These are phyloP conservation scores for Euptelea pleiosperma DNA, from an alignment of 164 flowering plant species.

Conservation along the genomic window DNA sequence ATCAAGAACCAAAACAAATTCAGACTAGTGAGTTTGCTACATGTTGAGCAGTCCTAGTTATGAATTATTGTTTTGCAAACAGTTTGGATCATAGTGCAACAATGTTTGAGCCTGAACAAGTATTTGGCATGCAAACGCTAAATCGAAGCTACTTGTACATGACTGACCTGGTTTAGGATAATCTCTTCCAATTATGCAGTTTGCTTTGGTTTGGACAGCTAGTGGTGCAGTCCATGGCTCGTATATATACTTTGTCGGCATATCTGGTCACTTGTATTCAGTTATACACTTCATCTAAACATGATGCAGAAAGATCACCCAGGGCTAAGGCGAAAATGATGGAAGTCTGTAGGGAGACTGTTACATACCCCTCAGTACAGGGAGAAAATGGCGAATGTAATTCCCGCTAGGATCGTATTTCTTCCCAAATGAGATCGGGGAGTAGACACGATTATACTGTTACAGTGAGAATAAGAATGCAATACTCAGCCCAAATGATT, in stretches of 20 bases:
- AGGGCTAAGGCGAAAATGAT: neutral
- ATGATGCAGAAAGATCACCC: neutral
- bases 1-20: neutral
- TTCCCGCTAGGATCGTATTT: slow-evolving; percentile 85
- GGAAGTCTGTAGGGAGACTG: neutral
- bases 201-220: slow-evolving; percentile 72
- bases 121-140: no score
- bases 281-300: slow-evolving; percentile 1
- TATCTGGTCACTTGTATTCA: slow-evolving; percentile 42
- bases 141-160: no score
- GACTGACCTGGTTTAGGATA: slow-evolving; percentile 86
- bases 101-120: no score
- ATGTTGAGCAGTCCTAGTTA: no score
- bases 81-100: no score
- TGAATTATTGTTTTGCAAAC: no score
- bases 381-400: slow-evolving; percentile 79
- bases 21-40: no score
- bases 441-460: slow-evolving; percentile 89
- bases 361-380: slow-evolving; percentile 63
- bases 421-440: slow-evolving; percentile 89
- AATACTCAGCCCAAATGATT: neutral
- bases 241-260: slow-evolving; percentile 91
- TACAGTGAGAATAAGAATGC: neutral
- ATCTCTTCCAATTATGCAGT: slow-evolving; percentile 84
- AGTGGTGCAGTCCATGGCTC: slow-evolving; percentile 98